Conservation (phyloP, 1,284 basidiomycete species). For the Malassezia sp. region DNA sequence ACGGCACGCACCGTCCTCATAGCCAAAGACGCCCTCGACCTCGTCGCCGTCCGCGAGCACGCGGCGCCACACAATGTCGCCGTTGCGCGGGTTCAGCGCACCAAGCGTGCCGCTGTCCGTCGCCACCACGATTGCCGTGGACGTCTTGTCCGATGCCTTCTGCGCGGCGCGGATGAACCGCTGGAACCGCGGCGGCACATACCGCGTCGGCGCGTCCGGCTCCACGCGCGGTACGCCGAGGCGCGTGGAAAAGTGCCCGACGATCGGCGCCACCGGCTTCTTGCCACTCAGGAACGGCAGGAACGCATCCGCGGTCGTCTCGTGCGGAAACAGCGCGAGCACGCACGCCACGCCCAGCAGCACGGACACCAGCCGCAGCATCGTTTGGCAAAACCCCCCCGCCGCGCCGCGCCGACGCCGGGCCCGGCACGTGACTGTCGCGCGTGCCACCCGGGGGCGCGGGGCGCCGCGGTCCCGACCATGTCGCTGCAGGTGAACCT, state of each 20-base stretch:
- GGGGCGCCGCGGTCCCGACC: background rate
- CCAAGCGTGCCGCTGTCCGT: conserved; percentile 69
- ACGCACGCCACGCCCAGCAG: conserved; percentile 3
- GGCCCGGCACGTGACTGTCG: conserved; percentile 3
- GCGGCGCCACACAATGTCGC: conserved; percentile 71
- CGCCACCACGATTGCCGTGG: conserved; percentile 57
- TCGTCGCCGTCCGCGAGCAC: conserved; percentile 59
- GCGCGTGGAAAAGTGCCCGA: conserved; percentile 8
- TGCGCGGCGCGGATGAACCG: conserved; percentile 39
- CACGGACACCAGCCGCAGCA: conserved; percentile 8
- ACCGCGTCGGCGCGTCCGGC: conserved; percentile 17
- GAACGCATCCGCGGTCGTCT: conserved; percentile 9
- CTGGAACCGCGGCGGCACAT: conserved; percentile 40
- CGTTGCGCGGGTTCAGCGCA: conserved; percentile 61
- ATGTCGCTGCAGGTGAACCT: conserved; percentile 52
- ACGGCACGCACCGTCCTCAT: conserved; percentile 4
- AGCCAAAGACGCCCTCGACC: conserved; percentile 45
- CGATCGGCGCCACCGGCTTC: conserved; percentile 9
- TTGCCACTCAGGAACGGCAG: conserved; percentile 4
- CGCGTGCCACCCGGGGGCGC: too few species aligned
- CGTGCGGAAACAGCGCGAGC: conserved; percentile 1
- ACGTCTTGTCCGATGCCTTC: conserved; percentile 38
- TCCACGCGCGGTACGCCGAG: conserved; percentile 11
- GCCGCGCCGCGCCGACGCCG: background rate
- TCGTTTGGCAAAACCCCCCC: background rate